A percentile compares a stretch with the other conserved stretches of the same genome.
Evolutionary conservation across 257 asterid species (phyloP).

Genomic region (Capsicum rhomboideum): DNA sequence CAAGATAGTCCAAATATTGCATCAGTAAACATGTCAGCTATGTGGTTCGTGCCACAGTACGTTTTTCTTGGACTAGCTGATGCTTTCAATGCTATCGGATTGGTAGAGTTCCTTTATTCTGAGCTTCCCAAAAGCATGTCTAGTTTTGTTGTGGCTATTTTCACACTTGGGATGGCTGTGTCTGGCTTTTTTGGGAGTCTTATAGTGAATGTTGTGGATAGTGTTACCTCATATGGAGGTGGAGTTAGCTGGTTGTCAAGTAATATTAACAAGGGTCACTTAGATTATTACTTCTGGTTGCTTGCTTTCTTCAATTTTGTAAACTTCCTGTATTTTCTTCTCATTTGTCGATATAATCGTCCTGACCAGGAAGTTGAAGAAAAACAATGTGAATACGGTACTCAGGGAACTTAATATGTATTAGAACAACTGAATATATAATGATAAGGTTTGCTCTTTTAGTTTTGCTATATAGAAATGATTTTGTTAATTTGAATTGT

Average conservation of each 20-base stretch:
- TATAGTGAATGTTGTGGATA: constrained; percentile 5
- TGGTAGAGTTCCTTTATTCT: constrained; percentile 12
- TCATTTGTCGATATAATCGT: neutral
- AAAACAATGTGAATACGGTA: neutral
- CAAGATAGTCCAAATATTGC: neutral
- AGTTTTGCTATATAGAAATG: neutral
- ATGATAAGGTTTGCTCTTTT: neutral
- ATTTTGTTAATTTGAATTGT: neutral
- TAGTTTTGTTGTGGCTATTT: constrained; percentile 16
- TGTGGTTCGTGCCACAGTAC: constrained; percentile 18
- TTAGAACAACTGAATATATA: neutral
- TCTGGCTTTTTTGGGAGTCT: constrained; percentile 7
- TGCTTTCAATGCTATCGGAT: constrained; percentile 10
- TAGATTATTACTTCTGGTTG: constrained; percentile 18
- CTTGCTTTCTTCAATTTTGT: constrained; percentile 4
- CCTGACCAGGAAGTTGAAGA: neutral
- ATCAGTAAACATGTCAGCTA: constrained; percentile 8
- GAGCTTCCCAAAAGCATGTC: constrained; percentile 18
- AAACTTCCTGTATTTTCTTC: constrained; percentile 3
- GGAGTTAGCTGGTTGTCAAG: constrained; percentile 15
- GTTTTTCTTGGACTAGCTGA: constrained; percentile 15
- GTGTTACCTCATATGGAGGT: neutral
- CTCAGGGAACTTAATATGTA: neutral
- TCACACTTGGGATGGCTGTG: constrained; percentile 6
- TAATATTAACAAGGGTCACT: constrained; percentile 15